A percentile compares a stretch with the other conserved stretches of the same genome.
Evolutionary conservation across 805 yeast genomes (phyloP).

Genomic region (Myxozyma sirexii): DNA sequence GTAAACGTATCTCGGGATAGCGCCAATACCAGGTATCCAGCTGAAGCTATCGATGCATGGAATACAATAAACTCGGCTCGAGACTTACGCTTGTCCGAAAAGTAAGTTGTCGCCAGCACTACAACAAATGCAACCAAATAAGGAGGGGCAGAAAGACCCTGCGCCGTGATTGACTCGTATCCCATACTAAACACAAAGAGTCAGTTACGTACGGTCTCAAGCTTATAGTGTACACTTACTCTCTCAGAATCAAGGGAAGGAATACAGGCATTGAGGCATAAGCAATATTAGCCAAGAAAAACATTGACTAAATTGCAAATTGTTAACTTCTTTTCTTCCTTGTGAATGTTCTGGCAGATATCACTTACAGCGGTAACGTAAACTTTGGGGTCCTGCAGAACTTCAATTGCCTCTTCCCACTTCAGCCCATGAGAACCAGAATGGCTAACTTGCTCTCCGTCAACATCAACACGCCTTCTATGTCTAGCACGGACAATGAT

Average conservation of each 20-base stretch:
- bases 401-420: constrained; percentile 32
- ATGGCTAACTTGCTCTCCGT: constrained; percentile 31
- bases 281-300: constrained; percentile 32
- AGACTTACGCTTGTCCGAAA: constrained; percentile 46
- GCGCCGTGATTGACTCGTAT: constrained; percentile 53
- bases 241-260: constrained; percentile 55
- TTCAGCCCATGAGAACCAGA: constrained; percentile 25
- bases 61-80: constrained; percentile 37
- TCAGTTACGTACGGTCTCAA: not conserved
- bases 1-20: constrained; percentile 34
- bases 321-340: not conserved
- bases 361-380: constrained; percentile 32
- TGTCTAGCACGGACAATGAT: constrained; percentile 32
- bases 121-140: constrained; percentile 57
- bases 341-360: not conserved
- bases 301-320: constrained; percentile 20
- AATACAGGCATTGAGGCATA: constrained; percentile 33
- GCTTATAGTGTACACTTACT: constrained; percentile 8
- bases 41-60: constrained; percentile 27
- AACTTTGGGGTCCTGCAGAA: constrained; percentile 33
- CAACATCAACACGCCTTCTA: constrained; percentile 28
- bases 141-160: constrained; percentile 63
- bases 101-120: constrained; percentile 46
- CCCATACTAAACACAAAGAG: constrained; percentile 42
- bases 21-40: constrained; percentile 38